Evolutionary conservation across 495 filamentous ascomycete genomes (phyloP).

Genomic region (Melanomma pulvis-pyrius): DNA sequence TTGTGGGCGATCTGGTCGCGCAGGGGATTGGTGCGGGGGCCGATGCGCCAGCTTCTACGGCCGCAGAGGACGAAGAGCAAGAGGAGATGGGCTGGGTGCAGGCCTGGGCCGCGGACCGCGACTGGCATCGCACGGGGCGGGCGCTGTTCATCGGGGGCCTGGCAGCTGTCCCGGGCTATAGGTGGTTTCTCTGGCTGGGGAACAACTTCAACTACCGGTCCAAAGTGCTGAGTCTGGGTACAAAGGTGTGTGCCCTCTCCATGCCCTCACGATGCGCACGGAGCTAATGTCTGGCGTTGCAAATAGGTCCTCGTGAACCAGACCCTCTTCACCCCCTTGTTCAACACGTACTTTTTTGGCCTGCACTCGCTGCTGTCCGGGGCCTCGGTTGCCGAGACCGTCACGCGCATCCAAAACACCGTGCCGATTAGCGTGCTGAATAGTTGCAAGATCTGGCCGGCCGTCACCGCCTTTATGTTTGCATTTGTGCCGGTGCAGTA

Average conservation of each 20-base stretch:
- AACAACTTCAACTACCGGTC: conserved; percentile 79
- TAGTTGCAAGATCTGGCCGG: conserved; percentile 86
- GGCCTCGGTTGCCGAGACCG: conserved; percentile 61
- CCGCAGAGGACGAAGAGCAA: background rate
- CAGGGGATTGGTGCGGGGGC: conserved; percentile 57
- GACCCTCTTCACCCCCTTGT: conserved; percentile 77
- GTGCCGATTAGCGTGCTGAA: conserved; percentile 77
- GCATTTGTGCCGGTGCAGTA: conserved; percentile 78
- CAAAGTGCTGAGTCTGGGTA: conserved; percentile 52
- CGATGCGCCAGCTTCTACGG: background rate
- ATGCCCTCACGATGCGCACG: background rate
- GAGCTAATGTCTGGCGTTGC: too few species aligned
- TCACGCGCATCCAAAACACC: conserved; percentile 71
- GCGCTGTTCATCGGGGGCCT: conserved; percentile 73
- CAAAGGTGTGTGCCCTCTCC: conserved; percentile 13
- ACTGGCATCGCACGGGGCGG: conserved; percentile 60
- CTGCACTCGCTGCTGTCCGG: conserved; percentile 69
- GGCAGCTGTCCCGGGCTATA: conserved; percentile 74
- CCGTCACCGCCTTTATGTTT: conserved; percentile 85
- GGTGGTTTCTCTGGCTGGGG: conserved; percentile 84
- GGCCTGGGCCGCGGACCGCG: conserved; percentile 1
- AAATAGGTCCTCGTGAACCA: conserved; percentile 83
- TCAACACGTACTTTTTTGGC: conserved; percentile 92
- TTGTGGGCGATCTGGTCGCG: conserved; percentile 77
- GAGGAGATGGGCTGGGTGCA: conserved; percentile 46